A percentile compares a stretch with the other conserved stretches of the same genome.
phyloP scores from a whole-genome alignment of 2,329 filamentous ascomycete species.

The Scortechinia acanthostroma region DNA sequence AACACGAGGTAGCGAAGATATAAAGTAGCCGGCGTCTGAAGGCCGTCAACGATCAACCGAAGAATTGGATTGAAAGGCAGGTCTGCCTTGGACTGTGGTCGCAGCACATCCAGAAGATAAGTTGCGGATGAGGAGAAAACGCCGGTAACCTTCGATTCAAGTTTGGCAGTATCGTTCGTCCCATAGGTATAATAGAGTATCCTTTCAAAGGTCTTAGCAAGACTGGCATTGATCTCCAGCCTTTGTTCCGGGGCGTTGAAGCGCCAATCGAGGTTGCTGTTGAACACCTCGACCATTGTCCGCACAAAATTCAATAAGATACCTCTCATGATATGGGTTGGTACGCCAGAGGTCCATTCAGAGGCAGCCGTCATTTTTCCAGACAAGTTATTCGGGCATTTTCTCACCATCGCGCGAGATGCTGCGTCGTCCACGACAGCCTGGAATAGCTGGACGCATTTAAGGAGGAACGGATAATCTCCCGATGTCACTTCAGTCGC shows the following conservation, averaged over 20 bases:
- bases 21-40: constrained; percentile 27
- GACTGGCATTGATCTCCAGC: constrained; percentile 37
- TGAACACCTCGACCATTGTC: constrained; percentile 50
- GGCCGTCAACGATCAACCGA: constrained; percentile 33
- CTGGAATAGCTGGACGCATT: constrained; percentile 43
- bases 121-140: constrained; percentile 44
- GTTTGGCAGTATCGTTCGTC: constrained; percentile 36
- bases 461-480: constrained; percentile 46
- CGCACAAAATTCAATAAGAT: constrained; percentile 43
- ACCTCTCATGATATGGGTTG: constrained; percentile 44
- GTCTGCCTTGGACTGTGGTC: constrained; percentile 35
- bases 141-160: constrained; percentile 37
- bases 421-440: constrained; percentile 36
- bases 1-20: constrained; percentile 22
- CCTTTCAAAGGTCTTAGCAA: constrained; percentile 39
- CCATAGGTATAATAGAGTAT: constrained; percentile 45
- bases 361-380: background rate
- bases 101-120: constrained; percentile 41
- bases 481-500: constrained; percentile 46
- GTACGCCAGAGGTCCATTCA: constrained; percentile 35
- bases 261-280: constrained; percentile 47
- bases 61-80: constrained; percentile 41
- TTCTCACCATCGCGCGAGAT: background rate
- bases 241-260: constrained; percentile 42
- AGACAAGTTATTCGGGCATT: background rate